phyloP scores from a whole-genome alignment of 805 yeast species.

The Pichia ethanolica region DNA sequence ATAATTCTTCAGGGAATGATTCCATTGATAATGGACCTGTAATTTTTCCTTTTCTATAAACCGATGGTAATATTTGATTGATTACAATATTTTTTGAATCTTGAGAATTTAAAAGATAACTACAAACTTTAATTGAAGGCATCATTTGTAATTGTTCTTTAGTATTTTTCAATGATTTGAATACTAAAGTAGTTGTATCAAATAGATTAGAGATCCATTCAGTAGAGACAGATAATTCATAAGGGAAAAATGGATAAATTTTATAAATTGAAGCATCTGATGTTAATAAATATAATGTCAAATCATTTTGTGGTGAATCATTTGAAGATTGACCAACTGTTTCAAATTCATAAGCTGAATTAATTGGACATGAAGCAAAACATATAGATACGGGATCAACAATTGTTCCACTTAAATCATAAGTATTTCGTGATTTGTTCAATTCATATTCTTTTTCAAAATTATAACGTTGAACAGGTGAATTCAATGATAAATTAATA shows the following conservation, averaged over 20 bases:
- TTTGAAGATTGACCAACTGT: not conserved
- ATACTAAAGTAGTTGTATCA: slow-evolving; percentile 19
- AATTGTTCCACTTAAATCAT: slow-evolving; percentile 11
- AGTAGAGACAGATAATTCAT: slow-evolving; percentile 31
- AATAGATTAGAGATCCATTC: slow-evolving; percentile 24
- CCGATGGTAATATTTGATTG: slow-evolving; percentile 12
- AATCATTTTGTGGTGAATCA: slow-evolving; percentile 16
- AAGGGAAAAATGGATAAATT: slow-evolving; percentile 60
- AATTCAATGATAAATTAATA: slow-evolving; percentile 20
- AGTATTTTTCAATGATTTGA: slow-evolving; percentile 17
- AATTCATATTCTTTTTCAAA: slow-evolving; percentile 14
- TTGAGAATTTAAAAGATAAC: slow-evolving; percentile 13
- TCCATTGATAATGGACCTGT: slow-evolving; percentile 45
- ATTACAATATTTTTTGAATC: slow-evolving; percentile 7
- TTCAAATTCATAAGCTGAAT: not conserved
- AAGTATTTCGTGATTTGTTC: slow-evolving; percentile 19
- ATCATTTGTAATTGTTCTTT: slow-evolving; percentile 9
- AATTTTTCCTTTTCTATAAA: slow-evolving; percentile 17
- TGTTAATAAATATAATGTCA: slow-evolving; percentile 47
- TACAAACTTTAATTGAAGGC: slow-evolving; percentile 21
- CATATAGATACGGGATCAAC: slow-evolving; percentile 34
- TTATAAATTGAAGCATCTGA: slow-evolving; percentile 53
- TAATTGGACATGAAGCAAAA: slow-evolving; percentile 33
- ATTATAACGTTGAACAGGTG: slow-evolving; percentile 18
- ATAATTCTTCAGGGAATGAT: slow-evolving; percentile 50